phyloP scores from a whole-genome alignment of 805 yeast genomes.

The Zygosaccharomyces gambellarensis region DNA sequence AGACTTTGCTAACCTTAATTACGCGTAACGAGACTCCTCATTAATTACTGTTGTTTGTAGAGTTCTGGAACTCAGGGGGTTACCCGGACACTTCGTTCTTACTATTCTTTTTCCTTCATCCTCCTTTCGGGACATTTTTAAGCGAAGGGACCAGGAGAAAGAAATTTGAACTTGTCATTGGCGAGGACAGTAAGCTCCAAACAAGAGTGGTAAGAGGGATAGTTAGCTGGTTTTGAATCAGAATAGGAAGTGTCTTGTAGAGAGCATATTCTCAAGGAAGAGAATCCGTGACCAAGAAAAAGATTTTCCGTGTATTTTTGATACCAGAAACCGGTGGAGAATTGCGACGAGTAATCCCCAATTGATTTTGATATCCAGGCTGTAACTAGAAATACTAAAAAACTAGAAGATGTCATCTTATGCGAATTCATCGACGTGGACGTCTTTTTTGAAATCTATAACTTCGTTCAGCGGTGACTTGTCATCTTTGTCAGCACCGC shows the following conservation, averaged over 20 bases:
- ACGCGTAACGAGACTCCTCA: too few relatives aligned
- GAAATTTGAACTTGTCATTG: neutral
- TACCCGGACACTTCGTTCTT: neutral
- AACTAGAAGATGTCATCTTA: slow-evolving; percentile 29
- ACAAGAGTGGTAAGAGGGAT: neutral
- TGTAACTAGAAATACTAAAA: neutral
- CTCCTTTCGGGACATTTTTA: slow-evolving; percentile 4
- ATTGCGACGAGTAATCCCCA: too few relatives aligned
- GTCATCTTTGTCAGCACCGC: slow-evolving; percentile 94
- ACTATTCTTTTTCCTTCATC: neutral
- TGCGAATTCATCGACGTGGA: slow-evolving; percentile 63
- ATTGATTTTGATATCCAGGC: neutral
- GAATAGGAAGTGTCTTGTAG: neutral
- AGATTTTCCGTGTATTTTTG: too few relatives aligned
- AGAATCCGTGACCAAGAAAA: too few relatives aligned
- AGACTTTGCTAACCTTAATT: too few relatives aligned
- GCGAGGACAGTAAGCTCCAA: slow-evolving; percentile 3
- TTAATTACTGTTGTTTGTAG: too few relatives aligned
- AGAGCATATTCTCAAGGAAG: too few relatives aligned
- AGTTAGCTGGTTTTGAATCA: slow-evolving; percentile 1
- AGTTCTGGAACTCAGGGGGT: neutral
- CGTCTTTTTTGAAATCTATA: slow-evolving; percentile 82
- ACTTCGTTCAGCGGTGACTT: slow-evolving; percentile 92
- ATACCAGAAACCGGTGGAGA: too few relatives aligned
- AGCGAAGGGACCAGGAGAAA: slow-evolving; percentile 4